Evolutionary conservation across 306 rosid species (phyloP).

Genomic region (Vigna radiata): DNA sequence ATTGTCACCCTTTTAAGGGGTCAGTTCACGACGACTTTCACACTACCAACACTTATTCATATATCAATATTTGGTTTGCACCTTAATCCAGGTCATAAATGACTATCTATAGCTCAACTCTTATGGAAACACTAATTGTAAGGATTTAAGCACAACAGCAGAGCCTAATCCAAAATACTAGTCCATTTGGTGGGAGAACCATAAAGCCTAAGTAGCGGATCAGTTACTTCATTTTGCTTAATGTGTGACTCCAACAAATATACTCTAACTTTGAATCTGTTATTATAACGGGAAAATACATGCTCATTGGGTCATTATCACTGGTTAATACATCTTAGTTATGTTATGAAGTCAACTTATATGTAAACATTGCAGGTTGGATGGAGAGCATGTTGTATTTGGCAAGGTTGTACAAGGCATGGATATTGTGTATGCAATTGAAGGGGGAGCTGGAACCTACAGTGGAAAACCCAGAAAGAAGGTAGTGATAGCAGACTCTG

Average conservation of each 20-base stretch:
- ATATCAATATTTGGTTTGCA: no score
- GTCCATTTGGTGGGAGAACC: no score
- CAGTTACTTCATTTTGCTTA: no score
- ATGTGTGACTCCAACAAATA: background rate
- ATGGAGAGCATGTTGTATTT: slow-evolving; percentile 87
- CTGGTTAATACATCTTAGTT: background rate
- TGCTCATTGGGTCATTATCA: slow-evolving; percentile 1
- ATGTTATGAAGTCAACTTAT: background rate
- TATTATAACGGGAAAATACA: background rate
- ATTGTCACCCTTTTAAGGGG: no score
- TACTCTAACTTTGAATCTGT: background rate
- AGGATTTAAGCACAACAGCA: no score
- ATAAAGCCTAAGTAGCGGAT: no score
- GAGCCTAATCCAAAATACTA: no score
- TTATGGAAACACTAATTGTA: no score
- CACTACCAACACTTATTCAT: no score
- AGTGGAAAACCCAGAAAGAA: slow-evolving; percentile 91
- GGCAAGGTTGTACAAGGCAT: slow-evolving; percentile 91
- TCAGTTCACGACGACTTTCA: no score
- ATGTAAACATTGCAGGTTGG: slow-evolving; percentile 69
- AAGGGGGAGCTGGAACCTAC: slow-evolving; percentile 91
- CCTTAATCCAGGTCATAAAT: no score
- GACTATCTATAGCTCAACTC: no score
- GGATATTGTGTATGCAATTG: slow-evolving; percentile 81
- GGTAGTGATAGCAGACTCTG: slow-evolving; percentile 76